Conservation (phyloP, 768 basidiomycete genomes). For the Phaeolepiota aurea region DNA sequence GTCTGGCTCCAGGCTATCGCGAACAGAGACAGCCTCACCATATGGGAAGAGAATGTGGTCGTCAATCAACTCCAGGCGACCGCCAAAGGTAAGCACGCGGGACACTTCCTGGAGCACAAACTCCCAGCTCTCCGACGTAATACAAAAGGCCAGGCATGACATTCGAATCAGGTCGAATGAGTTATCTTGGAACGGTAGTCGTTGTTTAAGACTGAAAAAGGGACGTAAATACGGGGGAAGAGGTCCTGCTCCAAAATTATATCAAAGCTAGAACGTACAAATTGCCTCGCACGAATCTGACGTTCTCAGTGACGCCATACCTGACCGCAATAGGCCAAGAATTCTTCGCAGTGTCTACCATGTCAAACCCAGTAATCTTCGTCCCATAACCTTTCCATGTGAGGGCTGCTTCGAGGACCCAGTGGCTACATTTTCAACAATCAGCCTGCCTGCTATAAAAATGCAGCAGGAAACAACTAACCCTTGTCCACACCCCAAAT, state of each 20-base stretch:
- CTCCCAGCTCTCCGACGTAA: slow-evolving; percentile 54
- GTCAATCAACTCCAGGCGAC: slow-evolving; percentile 64
- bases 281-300: slow-evolving; percentile 51
- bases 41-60: slow-evolving; percentile 60
- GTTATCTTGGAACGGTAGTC: slow-evolving; percentile 50
- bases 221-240: slow-evolving; percentile 1
- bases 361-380: slow-evolving; percentile 55
- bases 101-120: slow-evolving; percentile 49
- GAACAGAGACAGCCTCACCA: slow-evolving; percentile 16
- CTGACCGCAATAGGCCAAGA: slow-evolving; percentile 23
- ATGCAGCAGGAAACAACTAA: slow-evolving; percentile 7
- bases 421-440: slow-evolving; percentile 22
- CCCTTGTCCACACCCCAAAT: slow-evolving; percentile 70
- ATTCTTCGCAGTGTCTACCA: slow-evolving; percentile 34
- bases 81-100: slow-evolving; percentile 53
- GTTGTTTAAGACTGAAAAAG: slow-evolving; percentile 40
- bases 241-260: background rate
- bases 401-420: slow-evolving; percentile 56
- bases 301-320: slow-evolving; percentile 25
- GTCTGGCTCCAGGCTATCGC: too few relatives aligned
- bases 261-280: slow-evolving; percentile 35
- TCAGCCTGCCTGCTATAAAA: background rate
- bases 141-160: slow-evolving; percentile 53
- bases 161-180: slow-evolving; percentile 67
- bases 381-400: slow-evolving; percentile 47